phyloP scores from a whole-genome alignment of 2,329 filamentous ascomycete species.

The Penicillium fuscoglaucum region DNA sequence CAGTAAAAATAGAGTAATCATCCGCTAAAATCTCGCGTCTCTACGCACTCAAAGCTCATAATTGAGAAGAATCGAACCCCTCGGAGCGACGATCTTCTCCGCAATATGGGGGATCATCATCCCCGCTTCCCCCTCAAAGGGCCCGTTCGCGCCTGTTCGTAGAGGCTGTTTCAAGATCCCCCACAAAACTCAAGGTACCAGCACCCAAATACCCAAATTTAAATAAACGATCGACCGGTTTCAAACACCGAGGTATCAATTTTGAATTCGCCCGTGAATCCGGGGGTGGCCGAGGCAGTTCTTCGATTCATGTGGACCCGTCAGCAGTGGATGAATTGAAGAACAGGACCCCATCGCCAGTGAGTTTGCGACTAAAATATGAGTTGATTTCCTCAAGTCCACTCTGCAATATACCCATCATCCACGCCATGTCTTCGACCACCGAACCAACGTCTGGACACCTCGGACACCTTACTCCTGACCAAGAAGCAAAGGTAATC shows the following conservation, averaged over 20 bases:
- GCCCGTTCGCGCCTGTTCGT: neutral
- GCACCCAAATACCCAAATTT: too few species aligned
- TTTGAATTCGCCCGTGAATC: neutral
- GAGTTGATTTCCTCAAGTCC: neutral
- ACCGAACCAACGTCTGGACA: slow-evolving; percentile 42
- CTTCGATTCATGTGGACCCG: slow-evolving; percentile 2
- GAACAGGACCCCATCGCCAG: neutral
- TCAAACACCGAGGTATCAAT: slow-evolving; percentile 5
- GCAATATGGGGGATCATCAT: slow-evolving; percentile 8
- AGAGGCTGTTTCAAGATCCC: neutral
- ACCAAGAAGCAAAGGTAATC: slow-evolving; percentile 81
- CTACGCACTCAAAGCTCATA: neutral
- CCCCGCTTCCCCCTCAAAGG: neutral
- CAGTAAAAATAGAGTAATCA: neutral
- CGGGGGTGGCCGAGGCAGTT: neutral
- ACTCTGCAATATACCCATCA: neutral
- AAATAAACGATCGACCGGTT: neutral
- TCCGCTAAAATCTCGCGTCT: neutral
- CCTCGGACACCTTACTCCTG: slow-evolving; percentile 75
- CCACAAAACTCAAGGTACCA: neutral
- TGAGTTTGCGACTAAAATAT: neutral
- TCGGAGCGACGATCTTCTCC: slow-evolving; percentile 1
- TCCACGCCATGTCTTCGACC: slow-evolving; percentile 13
- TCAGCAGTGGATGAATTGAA: neutral
- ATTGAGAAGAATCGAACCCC: neutral